Evolutionary conservation across 805 yeast genomes (phyloP).

Genomic region (Wickerhamomyces canadensis): DNA sequence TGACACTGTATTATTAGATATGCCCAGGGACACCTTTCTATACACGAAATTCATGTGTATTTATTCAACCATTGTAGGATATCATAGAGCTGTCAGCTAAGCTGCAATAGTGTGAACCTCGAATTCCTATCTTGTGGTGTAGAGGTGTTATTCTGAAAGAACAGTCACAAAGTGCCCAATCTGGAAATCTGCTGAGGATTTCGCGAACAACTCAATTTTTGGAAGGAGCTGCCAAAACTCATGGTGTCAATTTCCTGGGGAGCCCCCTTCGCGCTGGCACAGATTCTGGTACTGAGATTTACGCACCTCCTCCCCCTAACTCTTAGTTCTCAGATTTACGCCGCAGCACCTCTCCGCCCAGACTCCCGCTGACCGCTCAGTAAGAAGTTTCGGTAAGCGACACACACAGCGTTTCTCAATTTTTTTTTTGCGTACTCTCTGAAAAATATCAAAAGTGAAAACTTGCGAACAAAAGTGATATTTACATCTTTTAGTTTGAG

Average conservation of each 20-base stretch:
- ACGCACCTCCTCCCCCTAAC: neutral
- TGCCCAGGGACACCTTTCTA: too few species aligned
- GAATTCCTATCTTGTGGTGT: slow-evolving; percentile 13
- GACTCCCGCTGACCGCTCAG: too few species aligned
- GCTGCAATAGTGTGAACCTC: too few species aligned
- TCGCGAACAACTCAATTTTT: too few species aligned
- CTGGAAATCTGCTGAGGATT: neutral
- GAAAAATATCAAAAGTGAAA: neutral
- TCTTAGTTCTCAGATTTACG: neutral
- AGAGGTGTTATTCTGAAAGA: slow-evolving; percentile 19
- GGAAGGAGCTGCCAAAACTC: slow-evolving; percentile 1
- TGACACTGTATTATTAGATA: too few species aligned
- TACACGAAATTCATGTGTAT: too few species aligned
- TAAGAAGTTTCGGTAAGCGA: neutral
- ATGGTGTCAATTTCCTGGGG: neutral
- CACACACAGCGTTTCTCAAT: neutral
- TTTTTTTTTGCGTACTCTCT: neutral
- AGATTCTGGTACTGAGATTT: neutral
- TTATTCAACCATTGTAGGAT: too few species aligned
- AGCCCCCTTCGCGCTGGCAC: too few species aligned
- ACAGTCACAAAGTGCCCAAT: slow-evolving; percentile 12
- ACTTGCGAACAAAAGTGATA: neutral
- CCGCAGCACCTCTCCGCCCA: neutral
- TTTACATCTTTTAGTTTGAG: neutral
- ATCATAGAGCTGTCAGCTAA: too few species aligned